Percentiles rank a stretch among this genome's conserved stretches.
Conservation (phyloP, 306 rosid species). For the Benincasa hispida region DNA sequence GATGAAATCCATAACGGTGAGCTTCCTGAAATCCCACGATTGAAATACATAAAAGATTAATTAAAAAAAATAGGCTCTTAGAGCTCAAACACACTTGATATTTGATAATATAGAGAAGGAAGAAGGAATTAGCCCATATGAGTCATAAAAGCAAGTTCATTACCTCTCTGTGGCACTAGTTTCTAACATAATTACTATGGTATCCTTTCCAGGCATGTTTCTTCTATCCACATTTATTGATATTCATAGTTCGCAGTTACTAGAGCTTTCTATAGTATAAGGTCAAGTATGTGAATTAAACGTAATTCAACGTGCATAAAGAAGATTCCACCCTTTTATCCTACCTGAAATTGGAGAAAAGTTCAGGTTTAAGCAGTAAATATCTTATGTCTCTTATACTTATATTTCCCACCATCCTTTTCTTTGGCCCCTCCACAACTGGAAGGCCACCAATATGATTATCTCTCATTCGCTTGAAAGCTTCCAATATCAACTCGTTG, state of each 20-base stretch:
- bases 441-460: slow-evolving; percentile 76
- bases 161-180: not conserved
- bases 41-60: not conserved
- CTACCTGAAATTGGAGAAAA: slow-evolving; percentile 77
- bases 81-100: not conserved
- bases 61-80: not conserved
- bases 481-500: slow-evolving; percentile 63
- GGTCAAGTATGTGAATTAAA: not conserved
- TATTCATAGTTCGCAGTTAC: not conserved
- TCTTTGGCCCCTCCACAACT: slow-evolving; percentile 51
- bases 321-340: not conserved
- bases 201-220: not conserved
- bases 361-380: slow-evolving; percentile 59
- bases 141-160: not conserved
- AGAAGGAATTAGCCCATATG: not conserved
- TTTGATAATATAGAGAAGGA: not conserved
- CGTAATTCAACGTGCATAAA: not conserved
- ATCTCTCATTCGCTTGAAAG: slow-evolving; percentile 83
- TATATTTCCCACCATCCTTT: slow-evolving; percentile 58
- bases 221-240: not conserved
- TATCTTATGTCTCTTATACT: slow-evolving; percentile 66
- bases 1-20: slow-evolving; percentile 60
- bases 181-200: not conserved
- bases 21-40: slow-evolving; percentile 41
- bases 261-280: not conserved